Base-by-base conservation (phyloP, 441 rosid species). In the Populus hybrid region DNA sequence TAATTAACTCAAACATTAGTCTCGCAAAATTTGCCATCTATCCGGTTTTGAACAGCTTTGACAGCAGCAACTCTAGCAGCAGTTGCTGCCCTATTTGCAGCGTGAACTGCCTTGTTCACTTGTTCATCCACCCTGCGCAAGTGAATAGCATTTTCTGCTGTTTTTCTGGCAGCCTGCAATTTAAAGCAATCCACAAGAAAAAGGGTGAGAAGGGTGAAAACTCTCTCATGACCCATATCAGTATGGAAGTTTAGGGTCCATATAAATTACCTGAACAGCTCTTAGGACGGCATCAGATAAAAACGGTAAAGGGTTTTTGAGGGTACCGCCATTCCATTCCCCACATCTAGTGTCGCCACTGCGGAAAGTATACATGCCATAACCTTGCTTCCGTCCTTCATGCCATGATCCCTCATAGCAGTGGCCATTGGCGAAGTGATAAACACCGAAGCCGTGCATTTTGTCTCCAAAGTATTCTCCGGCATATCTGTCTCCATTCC, bases 321-420 rank as follows among this genome's bases (percentile, higher is more conserved):
- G 94, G 75, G 73, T 73, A 28, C 98, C 98, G 7, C 76, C 77
- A 80, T 93, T 90, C 98, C 99, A 95, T 85, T 90, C 93, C 53
- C 98, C 98, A 2, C 85, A 91, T 73, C 83, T 90, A 0, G 78
- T 68, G 31, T 91, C 95, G 14, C 93, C 88, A 10, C 76, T 90
- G 9, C 97, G 88, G 79, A 95, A 92, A 5, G 86, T 88, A 76
- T 93, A 95, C 89, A 87, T 82, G 72, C 97, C 97, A 78, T 84
- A 89, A 1, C 99, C 98, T 85, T 95, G 98, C 73, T 88, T 93
- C 79, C 87, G 88, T 64, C 97, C 98, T 86, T 95, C 97, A 20
- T 95, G 98, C 99, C 98, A 93, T 16, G 97, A 92, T 12, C 99
- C 98, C 81, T 95, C 95, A 0, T 93, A 94, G 79, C 89, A 89